Evolutionary conservation across 108 stramenopile genomes (phyloP).

Genomic region (Mediolabrus comicus): DNA sequence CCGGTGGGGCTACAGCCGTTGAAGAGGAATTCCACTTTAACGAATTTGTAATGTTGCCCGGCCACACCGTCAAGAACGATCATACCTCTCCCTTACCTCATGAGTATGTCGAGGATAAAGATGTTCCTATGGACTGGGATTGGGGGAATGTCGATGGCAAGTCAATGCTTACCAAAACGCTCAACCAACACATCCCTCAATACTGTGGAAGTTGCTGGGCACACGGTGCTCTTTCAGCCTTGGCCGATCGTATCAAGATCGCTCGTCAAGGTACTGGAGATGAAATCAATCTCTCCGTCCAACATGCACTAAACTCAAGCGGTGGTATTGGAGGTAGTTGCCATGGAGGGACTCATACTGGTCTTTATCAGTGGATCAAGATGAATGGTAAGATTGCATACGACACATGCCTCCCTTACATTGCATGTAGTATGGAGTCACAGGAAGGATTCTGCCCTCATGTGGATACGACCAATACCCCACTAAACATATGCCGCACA

Average conservation of each 20-base stretch:
- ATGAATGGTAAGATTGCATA: slow-evolving; percentile 54
- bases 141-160: slow-evolving; percentile 82
- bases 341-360: slow-evolving; percentile 73
- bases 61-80: slow-evolving; percentile 1
- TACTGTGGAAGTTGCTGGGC: slow-evolving; percentile 94
- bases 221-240: slow-evolving; percentile 73
- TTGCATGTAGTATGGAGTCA: slow-evolving; percentile 81
- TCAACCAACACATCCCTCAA: slow-evolving; percentile 91
- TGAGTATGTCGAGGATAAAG: slow-evolving; percentile 47
- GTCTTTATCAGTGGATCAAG: slow-evolving; percentile 72
- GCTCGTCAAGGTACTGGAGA: slow-evolving; percentile 51
- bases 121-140: slow-evolving; percentile 75
- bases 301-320: slow-evolving; percentile 82
- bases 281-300: slow-evolving; percentile 65
- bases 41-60: slow-evolving; percentile 2
- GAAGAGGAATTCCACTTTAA: slow-evolving; percentile 2
- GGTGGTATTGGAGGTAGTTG: slow-evolving; percentile 78
- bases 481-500: slow-evolving; percentile 65
- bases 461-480: slow-evolving; percentile 74
- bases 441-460: slow-evolving; percentile 75
- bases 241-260: slow-evolving; percentile 93
- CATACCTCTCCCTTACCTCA: slow-evolving; percentile 8
- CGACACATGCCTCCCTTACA: slow-evolving; percentile 70
- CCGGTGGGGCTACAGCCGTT: not conserved
- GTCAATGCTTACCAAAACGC: slow-evolving; percentile 67